A percentile compares a stretch with the other conserved stretches of the same genome.
Evolutionary conservation across 768 basidiomycete genomes (phyloP).

Genomic region (Mycena belliarum): DNA sequence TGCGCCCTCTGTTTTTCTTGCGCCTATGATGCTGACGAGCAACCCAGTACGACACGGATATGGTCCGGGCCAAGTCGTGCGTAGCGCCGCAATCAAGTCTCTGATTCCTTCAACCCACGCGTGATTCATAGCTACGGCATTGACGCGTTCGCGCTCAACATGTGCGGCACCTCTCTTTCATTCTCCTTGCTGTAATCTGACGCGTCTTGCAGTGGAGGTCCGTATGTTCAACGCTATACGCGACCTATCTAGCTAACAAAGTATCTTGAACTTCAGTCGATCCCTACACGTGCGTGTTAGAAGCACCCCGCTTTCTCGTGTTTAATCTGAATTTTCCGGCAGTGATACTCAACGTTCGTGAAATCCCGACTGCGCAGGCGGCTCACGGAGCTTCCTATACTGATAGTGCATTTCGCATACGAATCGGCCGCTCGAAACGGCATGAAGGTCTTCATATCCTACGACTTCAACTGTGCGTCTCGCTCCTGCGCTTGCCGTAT

Average conservation of each 20-base stretch:
- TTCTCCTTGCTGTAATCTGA: background rate
- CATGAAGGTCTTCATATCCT: conserved; percentile 19
- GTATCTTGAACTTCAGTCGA: conserved; percentile 27
- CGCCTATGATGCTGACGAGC: background rate
- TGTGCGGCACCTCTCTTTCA: background rate
- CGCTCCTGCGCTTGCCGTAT: no score
- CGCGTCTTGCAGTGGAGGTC: background rate
- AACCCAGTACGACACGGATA: conserved; percentile 15
- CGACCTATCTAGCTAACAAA: background rate
- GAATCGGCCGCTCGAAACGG: conserved; percentile 34
- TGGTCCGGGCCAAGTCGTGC: conserved; percentile 17
- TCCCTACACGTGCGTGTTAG: conserved; percentile 32
- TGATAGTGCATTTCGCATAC: conserved; percentile 35
- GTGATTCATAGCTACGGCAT: conserved; percentile 7
- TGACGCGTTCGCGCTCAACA: conserved; percentile 47
- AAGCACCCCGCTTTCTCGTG: background rate
- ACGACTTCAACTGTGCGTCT: conserved; percentile 25
- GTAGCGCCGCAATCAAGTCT: background rate
- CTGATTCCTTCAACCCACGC: background rate
- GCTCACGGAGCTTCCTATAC: background rate
- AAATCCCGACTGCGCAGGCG: background rate
- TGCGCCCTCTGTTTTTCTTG: background rate
- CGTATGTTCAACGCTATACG: background rate
- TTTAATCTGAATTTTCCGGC: background rate
- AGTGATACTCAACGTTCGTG: conserved; percentile 13